Percentiles rank a stretch among this genome's conserved stretches.
phyloP scores from a whole-genome alignment of 2,329 filamentous ascomycete genomes.

The Aspergillus oerlinghausenensis region DNA sequence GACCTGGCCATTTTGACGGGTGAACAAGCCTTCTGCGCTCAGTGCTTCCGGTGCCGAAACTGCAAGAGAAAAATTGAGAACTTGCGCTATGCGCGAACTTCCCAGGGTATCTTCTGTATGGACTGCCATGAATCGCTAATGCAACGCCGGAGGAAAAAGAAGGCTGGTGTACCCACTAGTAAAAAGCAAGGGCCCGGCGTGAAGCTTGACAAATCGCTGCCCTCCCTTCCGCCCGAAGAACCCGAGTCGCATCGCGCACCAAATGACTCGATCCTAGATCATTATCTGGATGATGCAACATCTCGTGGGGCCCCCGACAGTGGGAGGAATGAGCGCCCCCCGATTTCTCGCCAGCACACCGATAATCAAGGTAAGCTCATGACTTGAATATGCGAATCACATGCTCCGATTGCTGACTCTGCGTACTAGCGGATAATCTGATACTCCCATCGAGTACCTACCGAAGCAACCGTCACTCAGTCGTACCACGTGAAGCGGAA shows the following conservation, averaged over 20 bases:
- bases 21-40: constrained; percentile 95
- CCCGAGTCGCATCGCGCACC: constrained; percentile 54
- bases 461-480: constrained; percentile 70
- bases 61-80: constrained; percentile 99
- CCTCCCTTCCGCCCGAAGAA: constrained; percentile 75
- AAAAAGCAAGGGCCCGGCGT: constrained; percentile 42
- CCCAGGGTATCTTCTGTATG: constrained; percentile 99
- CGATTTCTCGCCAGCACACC: constrained; percentile 19
- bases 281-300: constrained; percentile 55
- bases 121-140: constrained; percentile 95
- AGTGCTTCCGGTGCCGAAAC: constrained; percentile 94
- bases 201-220: constrained; percentile 85
- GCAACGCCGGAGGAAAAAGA: constrained; percentile 79
- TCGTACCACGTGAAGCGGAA: constrained; percentile 54
- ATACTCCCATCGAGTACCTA: constrained; percentile 73
- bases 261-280: constrained; percentile 55
- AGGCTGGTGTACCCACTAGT: constrained; percentile 57
- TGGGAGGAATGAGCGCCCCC: constrained; percentile 20
- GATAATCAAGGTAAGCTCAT: constrained; percentile 28
- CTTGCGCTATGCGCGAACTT: constrained; percentile 91
- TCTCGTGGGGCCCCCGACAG: constrained; percentile 20
- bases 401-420: constrained; percentile 1
- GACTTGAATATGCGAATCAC: not conserved
- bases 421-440: constrained; percentile 49
- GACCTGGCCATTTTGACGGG: constrained; percentile 95